phyloP scores from a whole-genome alignment of 2,329 filamentous ascomycete species.

The Fusarium vanettenii region DNA sequence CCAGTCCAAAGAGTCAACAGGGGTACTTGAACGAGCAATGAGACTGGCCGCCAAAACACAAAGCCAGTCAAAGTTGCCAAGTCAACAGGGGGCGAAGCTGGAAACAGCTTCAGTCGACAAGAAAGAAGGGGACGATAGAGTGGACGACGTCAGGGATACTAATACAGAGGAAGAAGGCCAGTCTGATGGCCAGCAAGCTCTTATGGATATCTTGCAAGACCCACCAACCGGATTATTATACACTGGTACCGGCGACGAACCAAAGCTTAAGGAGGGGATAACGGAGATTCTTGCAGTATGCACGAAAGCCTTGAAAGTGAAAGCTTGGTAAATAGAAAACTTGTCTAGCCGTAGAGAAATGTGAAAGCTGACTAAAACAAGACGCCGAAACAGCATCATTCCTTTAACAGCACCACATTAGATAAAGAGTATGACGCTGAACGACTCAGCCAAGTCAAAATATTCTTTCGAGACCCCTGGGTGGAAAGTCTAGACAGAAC shows the following conservation, averaged over 20 bases:
- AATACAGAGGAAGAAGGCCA: background rate
- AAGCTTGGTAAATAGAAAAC: background rate
- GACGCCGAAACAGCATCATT: background rate
- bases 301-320: background rate
- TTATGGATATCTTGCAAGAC: background rate
- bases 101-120: background rate
- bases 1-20: background rate
- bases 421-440: background rate
- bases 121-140: background rate
- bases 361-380: background rate
- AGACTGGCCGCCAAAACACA: background rate
- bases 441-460: no score
- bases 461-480: no score
- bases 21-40: background rate
- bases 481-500: no score
- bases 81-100: background rate
- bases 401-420: background rate
- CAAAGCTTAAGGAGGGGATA: background rate
- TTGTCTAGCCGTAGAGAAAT: background rate
- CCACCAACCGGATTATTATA: background rate
- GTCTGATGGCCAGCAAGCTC: background rate
- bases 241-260: background rate
- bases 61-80: background rate
- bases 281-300: background rate
- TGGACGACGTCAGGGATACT: background rate